Conservation (phyloP, 208 protist species). For the Dictyostelium gargantuum region DNA sequence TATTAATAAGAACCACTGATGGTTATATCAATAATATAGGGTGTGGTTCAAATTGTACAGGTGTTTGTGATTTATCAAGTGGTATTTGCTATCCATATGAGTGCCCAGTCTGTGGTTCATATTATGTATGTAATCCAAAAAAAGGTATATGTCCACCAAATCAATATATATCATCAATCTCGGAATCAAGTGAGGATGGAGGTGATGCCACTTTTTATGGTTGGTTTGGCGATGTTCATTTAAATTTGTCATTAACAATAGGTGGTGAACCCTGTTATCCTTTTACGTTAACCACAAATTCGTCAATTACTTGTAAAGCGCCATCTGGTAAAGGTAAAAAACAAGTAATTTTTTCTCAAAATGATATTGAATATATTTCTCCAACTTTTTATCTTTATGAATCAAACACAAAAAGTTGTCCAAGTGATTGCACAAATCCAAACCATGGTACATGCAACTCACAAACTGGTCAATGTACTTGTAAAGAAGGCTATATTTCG, state of each 20-base stretch:
- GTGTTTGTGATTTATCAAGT: no score
- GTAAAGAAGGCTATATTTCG: not conserved
- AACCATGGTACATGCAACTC: not conserved
- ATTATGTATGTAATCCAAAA: not conserved
- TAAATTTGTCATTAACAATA: not conserved
- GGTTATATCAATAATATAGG: no score
- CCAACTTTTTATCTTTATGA: not conserved
- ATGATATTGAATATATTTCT: not conserved
- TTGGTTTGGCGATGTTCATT: not conserved
- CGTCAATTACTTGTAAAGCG: not conserved
- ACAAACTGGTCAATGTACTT: not conserved
- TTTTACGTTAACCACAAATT: not conserved
- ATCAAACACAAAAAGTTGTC: not conserved
- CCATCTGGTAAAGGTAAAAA: not conserved
- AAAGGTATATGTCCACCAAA: not conserved
- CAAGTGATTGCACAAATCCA: not conserved
- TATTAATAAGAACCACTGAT: no score
- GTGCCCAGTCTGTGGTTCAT: not conserved
- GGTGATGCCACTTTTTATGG: not conserved
- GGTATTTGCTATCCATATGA: no score
- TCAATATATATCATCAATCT: not conserved
- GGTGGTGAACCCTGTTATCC: not conserved
- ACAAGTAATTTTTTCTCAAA: not conserved
- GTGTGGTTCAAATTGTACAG: no score
- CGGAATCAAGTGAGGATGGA: not conserved